A percentile compares a stretch with the other conserved stretches of the same genome.
Evolutionary conservation across 495 filamentous ascomycete genomes (phyloP).

Genomic region (Penicillium silybi): DNA sequence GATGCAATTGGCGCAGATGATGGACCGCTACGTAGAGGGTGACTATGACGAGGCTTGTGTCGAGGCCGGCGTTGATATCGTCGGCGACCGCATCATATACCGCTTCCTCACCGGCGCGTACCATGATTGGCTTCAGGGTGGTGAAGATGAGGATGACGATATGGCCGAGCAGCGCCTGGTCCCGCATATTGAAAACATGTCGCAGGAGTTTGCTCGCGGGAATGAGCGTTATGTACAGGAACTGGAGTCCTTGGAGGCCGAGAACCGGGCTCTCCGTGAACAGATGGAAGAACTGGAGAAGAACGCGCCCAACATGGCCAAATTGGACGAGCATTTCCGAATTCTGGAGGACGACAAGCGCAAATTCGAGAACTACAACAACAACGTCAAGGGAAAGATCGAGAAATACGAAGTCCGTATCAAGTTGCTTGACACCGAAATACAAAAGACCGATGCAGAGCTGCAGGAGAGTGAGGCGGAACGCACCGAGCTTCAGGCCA

Average conservation of each 20-base stretch:
- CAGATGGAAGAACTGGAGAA: constrained; percentile 89
- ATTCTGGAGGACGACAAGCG: constrained; percentile 85
- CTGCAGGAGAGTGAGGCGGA: constrained; percentile 78
- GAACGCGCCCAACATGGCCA: constrained; percentile 72
- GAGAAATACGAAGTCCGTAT: constrained; percentile 78
- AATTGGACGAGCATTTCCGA: constrained; percentile 76
- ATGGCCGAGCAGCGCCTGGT: constrained; percentile 67
- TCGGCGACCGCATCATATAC: constrained; percentile 86
- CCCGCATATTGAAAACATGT: constrained; percentile 88
- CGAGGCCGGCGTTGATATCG: constrained; percentile 82
- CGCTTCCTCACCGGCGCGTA: constrained; percentile 86
- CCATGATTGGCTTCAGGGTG: constrained; percentile 78
- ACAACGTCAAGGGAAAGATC: constrained; percentile 68
- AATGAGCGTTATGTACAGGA: constrained; percentile 80
- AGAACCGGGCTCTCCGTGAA: constrained; percentile 69
- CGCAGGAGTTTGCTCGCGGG: constrained; percentile 75
- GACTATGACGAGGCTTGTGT: constrained; percentile 86
- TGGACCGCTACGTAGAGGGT: constrained; percentile 69
- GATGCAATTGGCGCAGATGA: constrained; percentile 92
- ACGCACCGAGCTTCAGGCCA: constrained; percentile 69
- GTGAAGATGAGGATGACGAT: constrained; percentile 79
- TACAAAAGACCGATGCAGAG: constrained; percentile 72
- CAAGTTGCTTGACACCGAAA: constrained; percentile 71
- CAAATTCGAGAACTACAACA: constrained; percentile 92
- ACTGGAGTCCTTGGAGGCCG: constrained; percentile 74